A percentile compares a stretch with the other conserved stretches of the same genome.
These are phyloP conservation scores for Aegilops sharonensis DNA, from an alignment of 176 grass and related monocot genomes.

Conservation along the genomic window DNA sequence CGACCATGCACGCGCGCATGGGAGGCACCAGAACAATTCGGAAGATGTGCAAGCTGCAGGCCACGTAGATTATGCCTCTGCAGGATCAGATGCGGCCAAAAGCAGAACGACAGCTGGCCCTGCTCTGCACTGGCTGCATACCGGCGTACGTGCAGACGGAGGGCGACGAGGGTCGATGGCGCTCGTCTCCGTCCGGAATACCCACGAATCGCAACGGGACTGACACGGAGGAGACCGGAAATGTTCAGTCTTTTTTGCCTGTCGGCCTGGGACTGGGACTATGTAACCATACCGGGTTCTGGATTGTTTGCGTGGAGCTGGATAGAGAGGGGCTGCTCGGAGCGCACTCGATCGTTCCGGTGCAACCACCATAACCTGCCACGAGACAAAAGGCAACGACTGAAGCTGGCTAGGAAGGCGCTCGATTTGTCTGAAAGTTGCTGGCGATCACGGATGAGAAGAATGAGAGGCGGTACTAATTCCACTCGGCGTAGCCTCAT, in stretches of 20 bases:
- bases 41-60: not conserved
- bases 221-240: not conserved
- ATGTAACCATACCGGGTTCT: not conserved
- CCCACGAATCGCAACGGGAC: not conserved
- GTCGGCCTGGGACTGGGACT: not conserved
- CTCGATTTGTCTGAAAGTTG: not conserved
- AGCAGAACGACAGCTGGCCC: not conserved
- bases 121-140: no score
- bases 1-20: not conserved
- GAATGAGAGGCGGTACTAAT: not conserved
- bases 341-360: not conserved
- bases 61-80: not conserved
- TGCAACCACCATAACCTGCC: not conserved
- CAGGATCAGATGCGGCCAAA: not conserved
- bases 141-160: no score
- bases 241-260: not conserved
- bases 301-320: not conserved
- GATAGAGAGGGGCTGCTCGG: no score
- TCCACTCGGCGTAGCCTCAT: not conserved
- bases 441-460: not conserved
- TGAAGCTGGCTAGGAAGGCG: not conserved
- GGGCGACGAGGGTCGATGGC: not conserved
- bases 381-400: not conserved
- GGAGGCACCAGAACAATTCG: not conserved
- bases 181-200: not conserved